Base-by-base conservation (phyloP, 768 basidiomycete species). In the Punctularia strigosozonata region DNA sequence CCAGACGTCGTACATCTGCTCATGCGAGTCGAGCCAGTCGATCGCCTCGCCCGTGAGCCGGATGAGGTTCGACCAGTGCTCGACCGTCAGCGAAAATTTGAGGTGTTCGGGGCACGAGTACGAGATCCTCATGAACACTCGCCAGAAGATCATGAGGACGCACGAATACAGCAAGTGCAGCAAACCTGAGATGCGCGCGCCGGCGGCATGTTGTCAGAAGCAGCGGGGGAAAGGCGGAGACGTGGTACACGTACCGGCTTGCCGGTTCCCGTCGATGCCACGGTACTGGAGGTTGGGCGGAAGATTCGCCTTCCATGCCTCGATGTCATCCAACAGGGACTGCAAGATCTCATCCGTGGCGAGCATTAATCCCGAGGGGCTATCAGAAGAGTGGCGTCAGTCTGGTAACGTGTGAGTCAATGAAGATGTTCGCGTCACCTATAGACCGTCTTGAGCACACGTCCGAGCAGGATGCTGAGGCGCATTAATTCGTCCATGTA, bases 121-220 rank as follows among this genome's bases (percentile, higher is more conserved):
- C 42, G 87, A 90, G 59, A 97, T 89, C 37, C 94, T 77, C 88
- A 97, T 92, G 65, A 97, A 98, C 23, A 95, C 90, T 36, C 94
- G 82, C 80, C 89, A 95, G 62, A 95, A 92, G 58, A 98, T 85
- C 78, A 98, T 95, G 48, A 79, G 81, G 31, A 97, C 79, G 52
- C 86, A 89, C 22, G 84, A 75, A 56, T 87, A 91, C 28, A 89
- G 68, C 38, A 97, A 59, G 58, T 95, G 91, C 18, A 99, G 66
- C 40, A 95, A 65, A 30, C 94, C 92, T 87, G 48, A 17, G 17
- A 5, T 10, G n/a, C n/a, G n/a, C n/a, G n/a, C n/a, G n/a, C n/a
- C n/a, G 33, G 8, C 40, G 40, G 37, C 32, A 23, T 25, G 6
- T 20, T n/a, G 25, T 31, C 26, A 25, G 37, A 14, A 30, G 33